A percentile compares a stretch with the other conserved stretches of the same genome.
Evolutionary conservation across 139 green algal species (phyloP).

Genomic region (Bryopsis sp.): DNA sequence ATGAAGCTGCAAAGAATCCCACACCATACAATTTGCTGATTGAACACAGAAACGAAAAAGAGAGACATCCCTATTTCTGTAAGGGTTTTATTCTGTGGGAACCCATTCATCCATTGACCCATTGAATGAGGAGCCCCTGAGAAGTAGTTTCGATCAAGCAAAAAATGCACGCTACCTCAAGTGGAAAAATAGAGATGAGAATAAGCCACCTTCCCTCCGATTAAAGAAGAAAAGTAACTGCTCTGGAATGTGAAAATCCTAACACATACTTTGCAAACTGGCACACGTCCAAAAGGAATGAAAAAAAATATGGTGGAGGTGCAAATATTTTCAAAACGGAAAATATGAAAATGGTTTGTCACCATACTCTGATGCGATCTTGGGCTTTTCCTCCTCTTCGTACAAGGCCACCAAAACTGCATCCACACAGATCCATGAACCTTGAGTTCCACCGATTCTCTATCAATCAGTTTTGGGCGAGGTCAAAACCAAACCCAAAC

Average conservation of each 20-base stretch:
- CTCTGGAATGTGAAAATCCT: not conserved
- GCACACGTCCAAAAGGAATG: not conserved
- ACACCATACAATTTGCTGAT: not conserved
- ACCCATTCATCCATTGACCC: not conserved
- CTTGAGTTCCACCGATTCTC: too few species aligned
- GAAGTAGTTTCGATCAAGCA: not conserved
- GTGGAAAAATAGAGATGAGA: not conserved
- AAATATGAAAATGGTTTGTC: not conserved
- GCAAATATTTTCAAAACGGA: not conserved
- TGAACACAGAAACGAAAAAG: not conserved
- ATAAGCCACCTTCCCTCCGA: not conserved
- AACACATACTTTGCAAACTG: too few species aligned
- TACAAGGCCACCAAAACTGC: slow-evolving; percentile 63
- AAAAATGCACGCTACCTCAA: not conserved
- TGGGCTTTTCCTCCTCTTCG: slow-evolving; percentile 63
- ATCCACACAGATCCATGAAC: slow-evolving; percentile 1
- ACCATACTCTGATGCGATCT: slow-evolving; percentile 49
- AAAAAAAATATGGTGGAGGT: slow-evolving; percentile 7
- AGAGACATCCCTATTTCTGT: not conserved
- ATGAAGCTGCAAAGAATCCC: slow-evolving; percentile 39
- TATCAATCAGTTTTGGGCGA: too few species aligned
- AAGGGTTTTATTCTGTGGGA: not conserved
- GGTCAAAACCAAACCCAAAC: too few species aligned
- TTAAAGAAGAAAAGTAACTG: not conserved
- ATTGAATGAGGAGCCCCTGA: not conserved